phyloP scores from a whole-genome alignment of 257 asterid genomes.

The Solanum clarkiae region DNA sequence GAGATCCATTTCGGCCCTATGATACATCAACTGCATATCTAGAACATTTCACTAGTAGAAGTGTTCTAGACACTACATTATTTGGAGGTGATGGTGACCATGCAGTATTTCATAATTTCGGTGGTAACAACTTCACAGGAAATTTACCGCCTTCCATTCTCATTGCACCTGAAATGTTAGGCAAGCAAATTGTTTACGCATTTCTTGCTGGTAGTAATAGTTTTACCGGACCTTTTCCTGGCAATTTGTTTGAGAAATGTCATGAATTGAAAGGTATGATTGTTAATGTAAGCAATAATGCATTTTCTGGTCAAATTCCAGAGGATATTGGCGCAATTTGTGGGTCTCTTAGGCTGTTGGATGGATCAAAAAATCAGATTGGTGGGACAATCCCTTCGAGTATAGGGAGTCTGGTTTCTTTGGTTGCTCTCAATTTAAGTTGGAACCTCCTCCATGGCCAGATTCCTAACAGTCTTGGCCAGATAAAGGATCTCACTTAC shows the following conservation, averaged over 20 bases:
- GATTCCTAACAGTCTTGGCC: conserved; percentile 56
- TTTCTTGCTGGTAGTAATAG: conserved; percentile 69
- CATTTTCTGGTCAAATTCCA: conserved; percentile 57
- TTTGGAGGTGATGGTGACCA: conserved; percentile 26
- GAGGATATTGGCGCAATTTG: conserved; percentile 38
- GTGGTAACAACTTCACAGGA: conserved; percentile 59
- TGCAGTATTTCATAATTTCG: conserved; percentile 55
- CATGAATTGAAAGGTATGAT: conserved; percentile 45
- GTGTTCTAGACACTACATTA: conserved; percentile 21
- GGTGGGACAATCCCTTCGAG: conserved; percentile 46
- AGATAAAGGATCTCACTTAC: conserved; percentile 37
- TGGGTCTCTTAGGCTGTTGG: conserved; percentile 41
- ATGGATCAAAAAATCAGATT: conserved; percentile 57
- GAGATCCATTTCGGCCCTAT: conserved; percentile 8
- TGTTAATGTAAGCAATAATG: conserved; percentile 50
- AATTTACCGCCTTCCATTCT: conserved; percentile 39
- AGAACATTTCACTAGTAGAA: conserved; percentile 33
- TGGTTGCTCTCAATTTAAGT: conserved; percentile 52
- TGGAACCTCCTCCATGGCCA: conserved; percentile 52
- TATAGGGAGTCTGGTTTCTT: conserved; percentile 44
- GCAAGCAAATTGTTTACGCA: conserved; percentile 48
- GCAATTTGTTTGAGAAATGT: conserved; percentile 46
- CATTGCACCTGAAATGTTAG: conserved; percentile 39
- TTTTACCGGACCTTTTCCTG: conserved; percentile 57
- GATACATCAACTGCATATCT: conserved; percentile 53